Evolutionary conservation across 106 monocot species (phyloP), one percentile per base, ranked within the genome.

Genomic region (Dendrobium officinale): DNA sequence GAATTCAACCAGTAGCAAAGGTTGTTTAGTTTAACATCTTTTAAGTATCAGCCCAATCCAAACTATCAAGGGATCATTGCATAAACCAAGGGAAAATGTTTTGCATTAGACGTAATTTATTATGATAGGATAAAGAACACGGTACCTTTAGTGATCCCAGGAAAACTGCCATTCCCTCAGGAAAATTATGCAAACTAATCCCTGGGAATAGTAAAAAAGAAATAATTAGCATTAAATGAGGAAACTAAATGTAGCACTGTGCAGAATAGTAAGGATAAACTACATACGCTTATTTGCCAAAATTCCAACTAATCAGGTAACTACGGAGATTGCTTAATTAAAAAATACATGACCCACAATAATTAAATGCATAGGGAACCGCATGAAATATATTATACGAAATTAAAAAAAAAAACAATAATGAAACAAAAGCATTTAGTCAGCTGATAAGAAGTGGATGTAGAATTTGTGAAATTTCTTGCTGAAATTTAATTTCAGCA

Each of bases 161-260:
- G 85, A 95, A 99, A 10, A 99, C 99, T 33, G 99, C 99, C 95
- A 99, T 95, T 87, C 99, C 99, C 78, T 99, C 92, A 4, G 99
- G 99, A 85, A 99, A 95, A 79, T 99, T 99, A 80, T 99, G 99
- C 83, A 99, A 89, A 77, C 95, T 95, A 77, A 99, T 99, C 40
- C 99, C 99, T 99, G 86, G 79, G 91, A 83, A 82, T 86, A 77
- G 81, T 41, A 4, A 75, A 77, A 17, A 79, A 74, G 5, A 59
- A 77, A 22, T 17, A 54, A 54, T 54, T 31, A 76, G 2, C 29
- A 27, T 79, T 79, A 75, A 51, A 82, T 9, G 27, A 74, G 72
- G 26, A 22, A 85, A 48, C 55, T 6, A 33, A 18, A 59, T 78
- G 7, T 4, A 75, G n/a, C 6, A 78, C 17, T 47, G 19, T 74